These are phyloP conservation scores for Neofusicoccum parvum DNA, from an alignment of 2,329 filamentous ascomycete genomes.

Conservation along the genomic window DNA sequence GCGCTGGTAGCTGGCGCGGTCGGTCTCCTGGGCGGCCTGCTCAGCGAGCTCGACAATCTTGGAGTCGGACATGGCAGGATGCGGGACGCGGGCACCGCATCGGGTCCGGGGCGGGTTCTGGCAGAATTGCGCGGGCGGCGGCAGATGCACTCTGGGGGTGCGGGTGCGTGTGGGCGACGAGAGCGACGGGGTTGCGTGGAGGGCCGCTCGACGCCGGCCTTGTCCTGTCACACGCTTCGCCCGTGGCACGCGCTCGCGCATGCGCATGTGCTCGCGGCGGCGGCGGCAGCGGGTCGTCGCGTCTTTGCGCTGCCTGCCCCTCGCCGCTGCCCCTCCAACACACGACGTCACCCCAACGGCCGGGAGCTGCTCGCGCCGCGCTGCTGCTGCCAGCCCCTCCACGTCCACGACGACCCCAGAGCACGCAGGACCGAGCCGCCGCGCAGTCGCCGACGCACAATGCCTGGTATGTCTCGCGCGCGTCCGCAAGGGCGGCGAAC, in stretches of 20 bases:
- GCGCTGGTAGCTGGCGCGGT: constrained; percentile 36
- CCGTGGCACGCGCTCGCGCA: constrained; percentile 12
- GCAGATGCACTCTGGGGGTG: not conserved
- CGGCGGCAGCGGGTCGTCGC: no score
- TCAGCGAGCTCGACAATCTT: constrained; percentile 18
- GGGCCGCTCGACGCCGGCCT: not conserved
- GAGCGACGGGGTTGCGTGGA: not conserved
- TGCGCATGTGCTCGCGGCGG: not conserved
- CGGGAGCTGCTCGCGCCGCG: no score
- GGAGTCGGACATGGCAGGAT: constrained; percentile 18
- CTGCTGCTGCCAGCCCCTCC: no score
- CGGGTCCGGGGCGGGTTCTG: not conserved
- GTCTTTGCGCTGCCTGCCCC: not conserved
- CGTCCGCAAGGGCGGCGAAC: not conserved
- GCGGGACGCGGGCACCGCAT: not conserved
- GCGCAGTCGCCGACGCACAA: not conserved
- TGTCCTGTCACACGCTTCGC: constrained; percentile 11
- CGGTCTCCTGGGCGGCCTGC: constrained; percentile 24
- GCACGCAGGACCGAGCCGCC: not conserved
- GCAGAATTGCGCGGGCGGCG: no score
- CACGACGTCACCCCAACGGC: not conserved
- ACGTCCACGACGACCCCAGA: not conserved
- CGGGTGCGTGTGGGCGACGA: not conserved
- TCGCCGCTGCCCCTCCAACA: not conserved
- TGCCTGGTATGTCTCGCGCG: not conserved